phyloP scores from a whole-genome alignment of 1,139 yeast species.

The Candida neerlandica region DNA sequence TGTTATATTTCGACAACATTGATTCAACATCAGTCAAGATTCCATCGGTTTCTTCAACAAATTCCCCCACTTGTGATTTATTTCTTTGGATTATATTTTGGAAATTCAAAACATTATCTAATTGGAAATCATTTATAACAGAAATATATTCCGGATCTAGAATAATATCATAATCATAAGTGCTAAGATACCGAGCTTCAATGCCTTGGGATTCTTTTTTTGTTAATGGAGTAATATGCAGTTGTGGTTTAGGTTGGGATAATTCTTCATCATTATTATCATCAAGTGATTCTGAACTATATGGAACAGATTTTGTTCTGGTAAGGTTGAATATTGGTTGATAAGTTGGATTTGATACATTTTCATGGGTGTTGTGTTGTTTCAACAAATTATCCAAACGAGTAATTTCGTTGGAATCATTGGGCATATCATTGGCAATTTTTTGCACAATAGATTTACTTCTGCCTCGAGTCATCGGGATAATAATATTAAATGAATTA shows the following conservation, averaged over 20 bases:
- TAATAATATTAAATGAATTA: not conserved
- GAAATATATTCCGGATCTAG: conserved; percentile 36
- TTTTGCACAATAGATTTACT: conserved; percentile 55
- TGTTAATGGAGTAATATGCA: conserved; percentile 35
- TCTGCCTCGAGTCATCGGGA: conserved; percentile 39
- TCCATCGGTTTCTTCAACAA: conserved; percentile 43
- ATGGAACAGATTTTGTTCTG: conserved; percentile 22
- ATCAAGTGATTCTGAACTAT: not conserved
- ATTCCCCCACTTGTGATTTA: conserved; percentile 31
- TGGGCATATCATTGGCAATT: conserved; percentile 44
- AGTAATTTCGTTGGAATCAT: conserved; percentile 22
- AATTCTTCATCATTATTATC: not conserved
- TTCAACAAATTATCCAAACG: conserved; percentile 12
- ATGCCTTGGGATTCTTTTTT: conserved; percentile 32
- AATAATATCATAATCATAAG: conserved; percentile 41
- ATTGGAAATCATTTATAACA: conserved; percentile 31
- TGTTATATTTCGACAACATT: conserved; percentile 52
- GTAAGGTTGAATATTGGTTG: conserved; percentile 10
- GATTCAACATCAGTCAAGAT: conserved; percentile 46
- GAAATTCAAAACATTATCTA: conserved; percentile 40
- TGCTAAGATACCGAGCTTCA: conserved; percentile 34
- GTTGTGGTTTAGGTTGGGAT: not conserved
- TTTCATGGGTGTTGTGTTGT: not conserved
- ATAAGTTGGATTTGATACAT: not conserved
- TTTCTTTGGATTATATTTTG: conserved; percentile 41